Evolutionary conservation across 176 grass and related monocot genomes (phyloP).

Genomic region (Oropetium thomaeum): DNA sequence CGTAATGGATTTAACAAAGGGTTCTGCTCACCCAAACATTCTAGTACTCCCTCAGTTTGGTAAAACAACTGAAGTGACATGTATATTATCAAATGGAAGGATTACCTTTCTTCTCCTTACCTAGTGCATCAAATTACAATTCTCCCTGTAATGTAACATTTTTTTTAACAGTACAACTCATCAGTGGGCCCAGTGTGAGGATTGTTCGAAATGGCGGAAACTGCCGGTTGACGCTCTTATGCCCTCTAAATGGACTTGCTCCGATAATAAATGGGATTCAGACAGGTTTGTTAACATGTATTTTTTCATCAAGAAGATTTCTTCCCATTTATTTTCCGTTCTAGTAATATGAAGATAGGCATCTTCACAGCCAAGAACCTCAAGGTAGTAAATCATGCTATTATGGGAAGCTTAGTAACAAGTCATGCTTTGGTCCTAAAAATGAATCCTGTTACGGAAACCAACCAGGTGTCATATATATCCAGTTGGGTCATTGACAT

Average conservation of each 20-base stretch:
- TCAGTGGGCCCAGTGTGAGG: slow-evolving; percentile 94
- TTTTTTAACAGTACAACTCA: slow-evolving; percentile 25
- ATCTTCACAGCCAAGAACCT: background rate
- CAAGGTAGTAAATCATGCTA: background rate
- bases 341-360: background rate
- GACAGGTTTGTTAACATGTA: slow-evolving; percentile 50
- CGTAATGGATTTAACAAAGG: background rate
- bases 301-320: slow-evolving; percentile 14
- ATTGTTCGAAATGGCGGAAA: slow-evolving; percentile 95
- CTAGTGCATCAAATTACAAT: background rate
- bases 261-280: slow-evolving; percentile 82
- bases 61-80: background rate
- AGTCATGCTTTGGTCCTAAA: background rate
- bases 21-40: background rate
- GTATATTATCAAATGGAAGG: background rate
- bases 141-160: background rate
- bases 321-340: background rate
- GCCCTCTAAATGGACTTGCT: slow-evolving; percentile 83
- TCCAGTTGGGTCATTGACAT: background rate
- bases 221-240: slow-evolving; percentile 72
- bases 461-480: background rate
- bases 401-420: too few relatives aligned
- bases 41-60: background rate
- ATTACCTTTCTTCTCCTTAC: background rate
- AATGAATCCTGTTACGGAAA: background rate